Base-by-base conservation (phyloP, 2,329 filamentous ascomycete genomes). In the Amphichorda felina region DNA sequence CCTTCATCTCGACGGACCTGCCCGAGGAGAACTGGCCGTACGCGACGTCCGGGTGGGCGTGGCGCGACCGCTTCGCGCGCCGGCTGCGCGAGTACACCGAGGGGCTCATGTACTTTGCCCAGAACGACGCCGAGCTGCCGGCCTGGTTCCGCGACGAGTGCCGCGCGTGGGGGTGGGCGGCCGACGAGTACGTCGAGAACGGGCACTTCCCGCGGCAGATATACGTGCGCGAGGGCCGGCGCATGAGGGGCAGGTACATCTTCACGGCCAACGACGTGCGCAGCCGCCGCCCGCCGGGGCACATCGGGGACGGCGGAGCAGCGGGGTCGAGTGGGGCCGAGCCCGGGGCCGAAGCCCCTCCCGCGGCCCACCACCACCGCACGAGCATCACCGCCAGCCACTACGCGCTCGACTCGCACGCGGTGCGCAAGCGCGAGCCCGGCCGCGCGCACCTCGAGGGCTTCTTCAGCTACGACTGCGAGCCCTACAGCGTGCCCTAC, bases 11-110 rank as follows among this genome's bases (percentile, higher is more conserved):
- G 19, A 34, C 33, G 9, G 33, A 34, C n/a, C 33, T 34, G 21
- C 33, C 33, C 5, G 33, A 34, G 22, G 33, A 34, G 21, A 34
- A 34, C 33, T 34, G 33, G 33, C 22, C 33, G 22, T 34, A 34
- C 22, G 21, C 33, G n/a, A 34, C 33, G 11, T 34, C 33, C 11
- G 14, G 33, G 8, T 34, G 33, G 33, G 18, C 18, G 13, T 34
- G 33, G 33, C 21, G 33, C 14, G 33, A 34, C 17, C 11, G 9
- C 9, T 34, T 34, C 33, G 33, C 33, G 10, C 18, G 17, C 10
- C 18, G 33, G 9, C 33, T 34, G 13, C 19, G 33, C 8, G 33
- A 34, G 8, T 34, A 34, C 21, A 34, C 33, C 8, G 33, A 34
- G 17, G 33, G 33, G 3, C 33, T 34, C 4, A 11, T 34, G 9